Percentiles rank a stretch among this genome's conserved stretches.
phyloP scores from a whole-genome alignment of 2,329 filamentous ascomycete species.

The Parafenestella ontariensis region DNA sequence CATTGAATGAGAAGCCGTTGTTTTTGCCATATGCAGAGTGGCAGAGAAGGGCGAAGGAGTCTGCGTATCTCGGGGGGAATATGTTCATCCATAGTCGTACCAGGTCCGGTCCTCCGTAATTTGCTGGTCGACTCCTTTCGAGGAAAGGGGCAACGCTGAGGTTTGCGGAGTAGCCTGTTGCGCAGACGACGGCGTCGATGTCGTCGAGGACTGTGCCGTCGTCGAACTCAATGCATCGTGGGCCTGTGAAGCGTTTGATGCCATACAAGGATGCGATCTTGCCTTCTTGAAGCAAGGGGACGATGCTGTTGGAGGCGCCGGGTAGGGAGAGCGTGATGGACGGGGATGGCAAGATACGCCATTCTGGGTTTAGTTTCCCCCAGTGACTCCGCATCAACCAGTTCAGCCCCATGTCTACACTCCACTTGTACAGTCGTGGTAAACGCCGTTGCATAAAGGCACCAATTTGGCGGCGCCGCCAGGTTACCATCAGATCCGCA shows the following conservation, averaged over 20 bases:
- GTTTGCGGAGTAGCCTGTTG: constrained; percentile 46
- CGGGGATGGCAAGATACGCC: constrained; percentile 17
- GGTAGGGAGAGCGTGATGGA: constrained; percentile 37
- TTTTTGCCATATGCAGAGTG: constrained; percentile 23
- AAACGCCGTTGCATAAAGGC: constrained; percentile 14
- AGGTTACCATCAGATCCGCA: constrained; percentile 16
- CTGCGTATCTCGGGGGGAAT: constrained; percentile 17
- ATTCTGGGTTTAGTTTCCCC: constrained; percentile 18
- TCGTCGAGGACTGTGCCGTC: constrained; percentile 40
- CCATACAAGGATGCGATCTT: constrained; percentile 33
- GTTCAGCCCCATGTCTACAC: constrained; percentile 10
- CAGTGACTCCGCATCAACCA: constrained; percentile 14
- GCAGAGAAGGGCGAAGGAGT: constrained; percentile 20
- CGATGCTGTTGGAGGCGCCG: constrained; percentile 38
- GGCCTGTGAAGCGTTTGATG: constrained; percentile 31
- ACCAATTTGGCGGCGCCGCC: constrained; percentile 16
- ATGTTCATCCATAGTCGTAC: constrained; percentile 22
- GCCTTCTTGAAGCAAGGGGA: constrained; percentile 35
- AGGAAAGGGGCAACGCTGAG: constrained; percentile 36
- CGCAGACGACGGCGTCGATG: constrained; percentile 47
- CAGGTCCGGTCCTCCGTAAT: constrained; percentile 39
- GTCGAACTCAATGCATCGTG: constrained; percentile 33
- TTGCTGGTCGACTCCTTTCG: constrained; percentile 9
- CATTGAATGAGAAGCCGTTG: constrained; percentile 28
- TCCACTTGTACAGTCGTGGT: constrained; percentile 11